Percentiles rank a stretch among this genome's conserved stretches.
phyloP scores from a whole-genome alignment of 352 stramenopile species.

The Peronospora belbahrii region DNA sequence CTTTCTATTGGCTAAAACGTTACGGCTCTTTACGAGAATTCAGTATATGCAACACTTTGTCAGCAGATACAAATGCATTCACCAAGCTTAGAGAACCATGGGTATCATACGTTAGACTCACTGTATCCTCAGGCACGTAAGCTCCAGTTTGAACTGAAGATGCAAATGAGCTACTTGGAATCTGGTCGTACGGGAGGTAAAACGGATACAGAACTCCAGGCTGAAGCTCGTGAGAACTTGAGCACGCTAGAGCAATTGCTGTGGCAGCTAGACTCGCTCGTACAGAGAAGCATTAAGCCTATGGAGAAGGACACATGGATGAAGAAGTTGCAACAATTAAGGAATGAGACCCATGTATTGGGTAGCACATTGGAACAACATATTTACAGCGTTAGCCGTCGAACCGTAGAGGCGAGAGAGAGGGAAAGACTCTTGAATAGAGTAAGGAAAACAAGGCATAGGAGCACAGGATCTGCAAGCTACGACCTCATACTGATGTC shows the following conservation, averaged over 20 bases:
- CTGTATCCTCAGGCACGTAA: slow-evolving; percentile 78
- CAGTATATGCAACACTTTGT: too few relatives aligned
- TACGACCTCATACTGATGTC: not conserved
- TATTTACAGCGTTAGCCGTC: slow-evolving; percentile 59
- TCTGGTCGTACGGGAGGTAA: slow-evolving; percentile 42
- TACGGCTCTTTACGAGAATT: too few relatives aligned
- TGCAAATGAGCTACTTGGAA: slow-evolving; percentile 83
- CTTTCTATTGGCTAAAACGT: too few relatives aligned
- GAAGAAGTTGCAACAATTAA: slow-evolving; percentile 72
- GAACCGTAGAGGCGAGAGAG: slow-evolving; percentile 59
- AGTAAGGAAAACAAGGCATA: slow-evolving; percentile 29
- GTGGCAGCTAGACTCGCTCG: slow-evolving; percentile 78
- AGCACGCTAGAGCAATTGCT: slow-evolving; percentile 63
- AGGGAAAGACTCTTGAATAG: slow-evolving; percentile 69
- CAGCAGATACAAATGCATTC: not conserved
- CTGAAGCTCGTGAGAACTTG: slow-evolving; percentile 62
- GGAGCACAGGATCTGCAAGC: not conserved
- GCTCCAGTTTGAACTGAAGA: slow-evolving; percentile 85
- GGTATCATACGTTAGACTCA: slow-evolving; percentile 44
- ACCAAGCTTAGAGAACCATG: not conserved
- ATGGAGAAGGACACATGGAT: slow-evolving; percentile 64
- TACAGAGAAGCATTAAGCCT: slow-evolving; percentile 44
- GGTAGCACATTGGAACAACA: slow-evolving; percentile 70
- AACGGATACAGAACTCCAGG: slow-evolving; percentile 54
- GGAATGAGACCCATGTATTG: slow-evolving; percentile 59